phyloP scores from a whole-genome alignment of 2,329 filamentous ascomycete genomes.

The Hortaea werneckii region DNA sequence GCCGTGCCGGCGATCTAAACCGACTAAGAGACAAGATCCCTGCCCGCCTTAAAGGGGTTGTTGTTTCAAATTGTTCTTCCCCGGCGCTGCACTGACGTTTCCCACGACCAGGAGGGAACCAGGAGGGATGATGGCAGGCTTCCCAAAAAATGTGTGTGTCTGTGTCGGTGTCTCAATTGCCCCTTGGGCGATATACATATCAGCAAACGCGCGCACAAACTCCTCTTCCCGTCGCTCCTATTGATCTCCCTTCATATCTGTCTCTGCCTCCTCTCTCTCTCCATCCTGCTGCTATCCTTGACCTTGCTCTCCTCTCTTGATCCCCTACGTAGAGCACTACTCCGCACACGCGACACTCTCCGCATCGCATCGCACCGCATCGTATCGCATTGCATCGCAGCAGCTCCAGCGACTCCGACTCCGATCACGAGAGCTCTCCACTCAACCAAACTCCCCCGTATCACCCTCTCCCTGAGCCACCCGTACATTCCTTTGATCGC shows the following conservation, averaged over 20 bases:
- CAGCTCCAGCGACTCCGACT: neutral
- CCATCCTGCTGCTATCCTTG: neutral
- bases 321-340: neutral
- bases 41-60: neutral
- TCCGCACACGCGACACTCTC: neutral
- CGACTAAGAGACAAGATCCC: neutral
- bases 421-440: neutral
- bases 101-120: neutral
- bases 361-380: neutral
- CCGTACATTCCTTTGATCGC: neutral
- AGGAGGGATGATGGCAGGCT: constrained; percentile 2
- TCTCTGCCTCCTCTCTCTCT: neutral
- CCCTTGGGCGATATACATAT: constrained; percentile 2
- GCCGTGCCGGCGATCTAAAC: neutral
- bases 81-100: constrained; percentile 5
- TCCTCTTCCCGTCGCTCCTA: neutral
- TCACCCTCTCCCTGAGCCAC: neutral
- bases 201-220: constrained; percentile 3
- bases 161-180: constrained; percentile 1
- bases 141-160: neutral
- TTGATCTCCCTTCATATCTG: neutral
- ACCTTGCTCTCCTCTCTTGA: neutral
- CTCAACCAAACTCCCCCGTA: neutral
- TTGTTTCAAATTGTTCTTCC: constrained; percentile 3
- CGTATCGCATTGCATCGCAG: neutral